Evolutionary conservation across 164 flowering plant species (phyloP), one percentile per base, ranked within the genome.

Genomic region (Aristolochia contorta): DNA sequence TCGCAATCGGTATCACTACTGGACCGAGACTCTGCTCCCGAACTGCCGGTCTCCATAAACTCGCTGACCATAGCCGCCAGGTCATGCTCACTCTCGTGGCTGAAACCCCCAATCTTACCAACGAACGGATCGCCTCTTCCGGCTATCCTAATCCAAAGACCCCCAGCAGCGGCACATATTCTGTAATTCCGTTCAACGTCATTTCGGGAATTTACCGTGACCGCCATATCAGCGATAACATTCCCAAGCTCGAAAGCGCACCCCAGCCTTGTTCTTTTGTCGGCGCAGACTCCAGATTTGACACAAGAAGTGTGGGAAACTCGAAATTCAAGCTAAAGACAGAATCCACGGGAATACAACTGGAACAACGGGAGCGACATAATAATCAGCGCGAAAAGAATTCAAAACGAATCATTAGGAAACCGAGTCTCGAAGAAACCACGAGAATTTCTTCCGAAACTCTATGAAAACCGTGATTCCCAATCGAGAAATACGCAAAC

Each of bases 1-100:
- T 83, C 80, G 14, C 96, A 86, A 48, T 91, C 96, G 76, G 89
- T 85, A 54, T 91, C 97, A 62, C 96, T 88, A 76, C 96, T 86
- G 65, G 76, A 85, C 71, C 78, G 71, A 0, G 94, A 85, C 14
- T 91, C 89, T 9, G 80, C 67, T 20, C 86, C 96, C 63, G 63
- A 58, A 65, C 96, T 82, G 18, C 89, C 85, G 58, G 80, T 83
- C 70, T 91, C 96, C 73, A 85, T 54, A 60, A 88, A 91, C 71
- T 91, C 97, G 59, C 84, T 82, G 47, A 91, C 97, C 92, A 91
- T 81, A 0, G 75, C 46, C 4, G 91, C 97, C 65, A 91, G 71
- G 45, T 91, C 96, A 59, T 81, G 90, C 73, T 91, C 97, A 70
- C 94, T 86, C 64, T 91, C 96, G 49, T 80, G 87, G 71, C 97